Evolutionary conservation across 1,284 basidiomycete genomes (phyloP), one percentile per base, ranked within the genome.

Genomic region (Boletus semigastroideus): DNA sequence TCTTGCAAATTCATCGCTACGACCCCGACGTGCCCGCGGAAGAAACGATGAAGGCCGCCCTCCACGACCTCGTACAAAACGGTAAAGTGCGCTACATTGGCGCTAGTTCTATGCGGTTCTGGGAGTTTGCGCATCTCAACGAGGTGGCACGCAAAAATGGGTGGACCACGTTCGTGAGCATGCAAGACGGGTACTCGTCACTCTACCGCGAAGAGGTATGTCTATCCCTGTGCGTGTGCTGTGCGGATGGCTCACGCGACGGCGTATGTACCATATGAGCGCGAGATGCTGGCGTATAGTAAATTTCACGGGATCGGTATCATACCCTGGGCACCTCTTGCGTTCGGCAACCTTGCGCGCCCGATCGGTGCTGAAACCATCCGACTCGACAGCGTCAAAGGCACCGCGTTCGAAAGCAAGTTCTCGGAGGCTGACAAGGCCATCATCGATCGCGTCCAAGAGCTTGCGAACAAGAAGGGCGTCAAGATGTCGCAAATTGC

Each of bases 211-310:
- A 74, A 45, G 74, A 77, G 50, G 66, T 71, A 12, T 7, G 27
- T 22, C 22, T 22, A 13, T 9, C 20, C 6, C 3, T 5, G 5
- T 5, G 5, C 2, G 9, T 6, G 14, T 14, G 12, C 11, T 11
- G 14, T 7, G 9, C 5, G 5, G 9, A 17, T 11, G 34, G 36
- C 33, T 10, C 17, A 7, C 9, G 3, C 22, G 5, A 22, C 22
- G 22, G 22, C 22, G 2, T 48, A 22, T 3, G 22, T n/a, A n/a
- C n/a, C n/a, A n/a, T n/a, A 78, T 74, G 79, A 82, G 52, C 62
- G 68, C 1, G 78, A 79, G 54, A 76, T 79, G 74, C 59, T 75
- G 16, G 66, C 68, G 2, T 80, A 75, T 62, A 78, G 76, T 62
- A 69, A 73, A 7, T 71, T 67, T 52, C 65, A 76, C 16, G 78